Conservation (phyloP, 305 asterid species). For the Solanum hybrid region DNA sequence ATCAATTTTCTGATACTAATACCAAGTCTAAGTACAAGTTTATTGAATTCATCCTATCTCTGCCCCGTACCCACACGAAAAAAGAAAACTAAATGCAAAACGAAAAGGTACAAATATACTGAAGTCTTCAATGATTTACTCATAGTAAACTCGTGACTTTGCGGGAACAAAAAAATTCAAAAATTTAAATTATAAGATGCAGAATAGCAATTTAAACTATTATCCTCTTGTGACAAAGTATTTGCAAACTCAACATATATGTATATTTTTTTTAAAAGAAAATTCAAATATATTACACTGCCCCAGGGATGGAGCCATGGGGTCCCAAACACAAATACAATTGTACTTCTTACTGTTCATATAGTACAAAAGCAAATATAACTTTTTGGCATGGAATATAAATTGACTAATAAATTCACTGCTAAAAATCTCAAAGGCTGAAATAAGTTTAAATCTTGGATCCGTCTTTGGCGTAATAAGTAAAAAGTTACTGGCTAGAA, state of each 20-base stretch:
- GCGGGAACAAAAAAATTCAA: background rate
- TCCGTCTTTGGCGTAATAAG: background rate
- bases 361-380: background rate
- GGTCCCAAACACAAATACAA: background rate
- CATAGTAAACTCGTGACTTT: background rate
- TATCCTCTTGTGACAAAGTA: background rate
- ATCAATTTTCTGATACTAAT: background rate
- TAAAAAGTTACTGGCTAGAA: background rate
- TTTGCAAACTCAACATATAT: background rate
- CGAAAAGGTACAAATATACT: background rate
- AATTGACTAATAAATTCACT: background rate
- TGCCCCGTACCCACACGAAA: background rate
- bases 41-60: background rate
- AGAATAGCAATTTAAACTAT: background rate
- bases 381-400: background rate
- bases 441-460: background rate
- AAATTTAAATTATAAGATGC: background rate
- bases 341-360: background rate
- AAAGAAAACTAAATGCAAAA: background rate
- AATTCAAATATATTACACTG: background rate
- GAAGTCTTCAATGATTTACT: background rate
- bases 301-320: background rate
- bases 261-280: background rate
- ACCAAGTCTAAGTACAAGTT: background rate
- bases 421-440: background rate